Percentiles rank a stretch among this genome's conserved stretches.
phyloP scores from a whole-genome alignment of 345 rosid genomes.

The Populus davidiana region DNA sequence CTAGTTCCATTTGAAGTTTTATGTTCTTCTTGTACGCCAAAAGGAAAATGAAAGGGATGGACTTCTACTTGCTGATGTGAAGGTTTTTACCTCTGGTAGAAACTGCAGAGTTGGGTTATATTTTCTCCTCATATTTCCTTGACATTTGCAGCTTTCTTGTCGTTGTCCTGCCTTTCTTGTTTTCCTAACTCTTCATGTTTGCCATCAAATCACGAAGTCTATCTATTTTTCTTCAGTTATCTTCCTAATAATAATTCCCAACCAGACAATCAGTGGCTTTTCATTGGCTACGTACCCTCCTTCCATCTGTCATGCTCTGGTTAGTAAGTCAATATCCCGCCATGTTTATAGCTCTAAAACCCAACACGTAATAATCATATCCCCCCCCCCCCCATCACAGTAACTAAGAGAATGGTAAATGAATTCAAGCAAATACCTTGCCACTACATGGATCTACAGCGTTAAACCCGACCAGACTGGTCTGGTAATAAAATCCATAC shows the following conservation, averaged over 20 bases:
- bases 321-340: neutral
- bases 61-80: conserved; percentile 24
- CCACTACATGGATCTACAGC: too few relatives aligned
- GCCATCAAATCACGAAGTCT: conserved; percentile 28
- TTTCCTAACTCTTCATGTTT: conserved; percentile 9
- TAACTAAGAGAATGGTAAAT: neutral
- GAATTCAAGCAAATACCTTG: neutral
- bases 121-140: neutral
- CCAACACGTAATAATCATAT: neutral
- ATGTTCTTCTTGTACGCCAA: neutral
- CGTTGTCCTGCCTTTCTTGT: conserved; percentile 17
- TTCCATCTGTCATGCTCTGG: neutral
- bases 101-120: neutral
- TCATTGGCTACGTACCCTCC: neutral
- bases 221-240: neutral
- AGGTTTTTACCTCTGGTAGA: conserved; percentile 33
- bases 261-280: neutral
- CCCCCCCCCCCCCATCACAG: neutral
- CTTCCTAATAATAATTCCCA: neutral
- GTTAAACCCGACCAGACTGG: too few relatives aligned
- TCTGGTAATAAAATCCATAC: too few relatives aligned
- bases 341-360: neutral
- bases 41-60: conserved; percentile 10
- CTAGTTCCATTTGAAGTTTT: conserved; percentile 10
- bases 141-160: conserved; percentile 9